phyloP scores from a whole-genome alignment of 2,329 filamentous ascomycete species.

The Ceratocystis cubensis region DNA sequence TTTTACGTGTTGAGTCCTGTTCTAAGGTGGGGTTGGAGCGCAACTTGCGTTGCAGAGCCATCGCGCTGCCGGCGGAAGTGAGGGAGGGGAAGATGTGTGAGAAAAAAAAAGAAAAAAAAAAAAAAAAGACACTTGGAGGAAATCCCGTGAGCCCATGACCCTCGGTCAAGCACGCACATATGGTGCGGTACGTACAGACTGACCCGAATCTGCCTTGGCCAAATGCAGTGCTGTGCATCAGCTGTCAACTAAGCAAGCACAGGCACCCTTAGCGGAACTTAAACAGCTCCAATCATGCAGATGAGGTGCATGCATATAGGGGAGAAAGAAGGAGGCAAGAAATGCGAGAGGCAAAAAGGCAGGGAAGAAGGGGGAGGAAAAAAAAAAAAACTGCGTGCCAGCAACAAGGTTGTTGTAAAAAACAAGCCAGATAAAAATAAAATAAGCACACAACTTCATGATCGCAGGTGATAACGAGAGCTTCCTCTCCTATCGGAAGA shows the following conservation, averaged over 20 bases:
- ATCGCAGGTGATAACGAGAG: neutral
- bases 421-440: neutral
- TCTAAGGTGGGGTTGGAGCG: neutral
- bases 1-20: neutral
- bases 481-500: too few relatives aligned
- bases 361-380: neutral
- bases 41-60: neutral
- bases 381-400: too few relatives aligned
- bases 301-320: neutral
- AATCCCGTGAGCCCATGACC: too few relatives aligned
- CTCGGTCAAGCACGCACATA: too few relatives aligned
- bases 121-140: neutral
- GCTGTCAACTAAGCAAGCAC: constrained; percentile 4
- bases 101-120: neutral
- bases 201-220: neutral
- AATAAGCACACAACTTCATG: neutral
- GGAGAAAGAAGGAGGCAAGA: neutral
- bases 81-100: neutral
- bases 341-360: neutral
- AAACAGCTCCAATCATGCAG: neutral
- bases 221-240: constrained; percentile 6
- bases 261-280: neutral
- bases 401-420: neutral
- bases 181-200: neutral
- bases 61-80: neutral